Base-by-base conservation (phyloP, 2,329 filamentous ascomycete genomes). In the Pseudonectria foliicola region DNA sequence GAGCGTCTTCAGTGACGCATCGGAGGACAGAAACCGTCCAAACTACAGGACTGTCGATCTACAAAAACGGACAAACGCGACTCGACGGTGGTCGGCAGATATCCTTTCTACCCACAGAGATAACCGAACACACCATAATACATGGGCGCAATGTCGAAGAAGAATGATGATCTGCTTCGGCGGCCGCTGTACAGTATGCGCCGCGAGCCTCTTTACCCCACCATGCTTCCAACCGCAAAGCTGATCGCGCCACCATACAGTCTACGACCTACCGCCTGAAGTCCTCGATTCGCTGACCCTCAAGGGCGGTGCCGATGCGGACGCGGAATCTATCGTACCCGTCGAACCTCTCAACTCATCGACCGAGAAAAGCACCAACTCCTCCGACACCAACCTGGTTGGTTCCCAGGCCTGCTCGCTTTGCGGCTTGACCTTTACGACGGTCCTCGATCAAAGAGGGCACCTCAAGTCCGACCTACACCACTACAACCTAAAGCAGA, bases 401-500 rank as follows among this genome's bases (percentile, higher is more conserved):
- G 76, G 77, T 8, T 73, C 84, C 6, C 88, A 85, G 39, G 75
- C 86, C 11, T 98, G 92, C 58, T 78, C 81, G 1, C 70, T 96
- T 4, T 98, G 92, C 62, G 69, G 72, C 26, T 70, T 88, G 25
- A 67, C 73, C 5, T 95, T 93, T 51, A 54, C 70, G 23, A 81
- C 72, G 8, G 71, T 94, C 7, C 71, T 79, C 41, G 90, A 96
- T 42, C 90, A 96, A 56, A 77, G 86, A 42, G 74, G 77, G 39
- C 92, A 98, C 61, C 79, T 86, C 38, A 84, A 85, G 51, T 95
- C 90, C 8, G 92, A 98, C 54, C 71, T 93, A 31, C 92, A 98
- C 59, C 76, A 82, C 45, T 98, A 95, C 64, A 98, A 98, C 57
- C 64, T 96, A 42, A 96, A 95, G 62, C 85, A 90, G 56, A 94